A percentile compares a stretch with the other conserved stretches of the same genome.
phyloP scores from a whole-genome alignment of 75 land plant species.

The Pseudotsuga menziesii region DNA sequence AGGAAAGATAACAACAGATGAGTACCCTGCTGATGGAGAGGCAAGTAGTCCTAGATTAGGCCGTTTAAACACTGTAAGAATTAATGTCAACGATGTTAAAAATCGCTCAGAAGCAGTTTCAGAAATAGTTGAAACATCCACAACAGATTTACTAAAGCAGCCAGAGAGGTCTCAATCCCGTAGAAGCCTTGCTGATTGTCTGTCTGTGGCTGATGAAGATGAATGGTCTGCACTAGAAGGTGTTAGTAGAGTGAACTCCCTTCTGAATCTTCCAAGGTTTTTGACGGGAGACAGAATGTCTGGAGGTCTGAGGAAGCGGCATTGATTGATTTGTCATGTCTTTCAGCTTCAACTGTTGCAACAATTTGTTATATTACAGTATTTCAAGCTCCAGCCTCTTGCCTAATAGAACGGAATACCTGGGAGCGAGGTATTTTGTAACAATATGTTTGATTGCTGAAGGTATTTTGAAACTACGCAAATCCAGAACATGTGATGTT shows the following conservation, averaged over 20 bases:
- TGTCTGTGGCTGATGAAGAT: slow-evolving; percentile 30
- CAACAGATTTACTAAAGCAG: neutral
- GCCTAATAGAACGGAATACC: too few species aligned
- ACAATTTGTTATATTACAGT: too few species aligned
- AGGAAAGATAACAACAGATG: neutral
- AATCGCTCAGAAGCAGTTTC: neutral
- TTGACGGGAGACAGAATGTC: slow-evolving; percentile 25
- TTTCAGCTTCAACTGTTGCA: neutral
- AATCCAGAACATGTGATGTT: too few species aligned
- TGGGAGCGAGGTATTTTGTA: too few species aligned
- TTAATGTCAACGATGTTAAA: neutral
- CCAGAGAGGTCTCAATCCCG: slow-evolving; percentile 18
- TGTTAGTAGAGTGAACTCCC: slow-evolving; percentile 77
- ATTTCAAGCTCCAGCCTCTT: too few species aligned
- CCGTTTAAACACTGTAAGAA: slow-evolving; percentile 9
- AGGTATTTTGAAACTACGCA: too few species aligned
- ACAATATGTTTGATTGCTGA: too few species aligned
- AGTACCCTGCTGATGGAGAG: slow-evolving; percentile 5
- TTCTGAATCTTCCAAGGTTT: slow-evolving; percentile 74
- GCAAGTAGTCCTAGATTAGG: slow-evolving; percentile 7
- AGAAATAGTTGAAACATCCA: slow-evolving; percentile 6
- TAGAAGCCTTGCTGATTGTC: slow-evolving; percentile 43
- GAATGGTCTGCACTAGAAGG: slow-evolving; percentile 95
- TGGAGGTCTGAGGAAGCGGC: slow-evolving; percentile 7
- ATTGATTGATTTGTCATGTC: neutral